phyloP scores from a whole-genome alignment of 352 stramenopile species.

The Stephanocyclus meneghinianus region DNA sequence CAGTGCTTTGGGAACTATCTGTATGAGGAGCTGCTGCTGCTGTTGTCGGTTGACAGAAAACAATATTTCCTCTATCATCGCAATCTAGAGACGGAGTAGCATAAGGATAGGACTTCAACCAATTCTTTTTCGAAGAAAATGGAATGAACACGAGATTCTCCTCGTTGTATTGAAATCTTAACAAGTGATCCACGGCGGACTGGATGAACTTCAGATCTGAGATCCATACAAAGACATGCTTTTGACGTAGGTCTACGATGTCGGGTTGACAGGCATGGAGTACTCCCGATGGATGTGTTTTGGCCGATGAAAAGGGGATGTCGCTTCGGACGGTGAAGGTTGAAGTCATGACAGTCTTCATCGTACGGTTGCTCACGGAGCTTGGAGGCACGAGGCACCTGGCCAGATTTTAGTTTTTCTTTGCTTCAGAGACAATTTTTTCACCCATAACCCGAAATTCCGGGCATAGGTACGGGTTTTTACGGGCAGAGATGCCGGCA shows the following conservation, averaged over 20 bases:
- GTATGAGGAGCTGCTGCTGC: background rate
- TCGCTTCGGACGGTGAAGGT: conserved; percentile 14
- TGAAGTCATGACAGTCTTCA: background rate
- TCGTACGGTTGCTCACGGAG: background rate
- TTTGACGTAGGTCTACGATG: background rate
- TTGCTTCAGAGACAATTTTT: too few relatives aligned
- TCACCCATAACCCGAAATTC: too few relatives aligned
- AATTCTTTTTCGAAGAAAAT: conserved; percentile 25
- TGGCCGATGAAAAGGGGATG: background rate
- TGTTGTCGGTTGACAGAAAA: background rate
- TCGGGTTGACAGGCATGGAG: conserved; percentile 8
- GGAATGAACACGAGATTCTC: conserved; percentile 20
- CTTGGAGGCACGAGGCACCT: too few relatives aligned
- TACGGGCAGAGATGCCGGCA: too few relatives aligned
- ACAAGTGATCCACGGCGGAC: conserved; percentile 10
- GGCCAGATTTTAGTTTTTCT: too few relatives aligned
- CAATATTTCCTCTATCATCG: conserved; percentile 16
- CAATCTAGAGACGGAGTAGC: conserved; percentile 23
- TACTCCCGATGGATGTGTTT: conserved; percentile 15
- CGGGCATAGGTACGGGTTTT: too few relatives aligned
- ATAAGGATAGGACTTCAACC: conserved; percentile 19
- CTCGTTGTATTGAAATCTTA: conserved; percentile 12
- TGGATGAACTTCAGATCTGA: background rate
- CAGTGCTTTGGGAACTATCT: background rate
- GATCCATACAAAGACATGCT: conserved; percentile 15